Conservation (phyloP, 805 yeast genomes). For the Cyberlindnera samutprakarnensis region DNA sequence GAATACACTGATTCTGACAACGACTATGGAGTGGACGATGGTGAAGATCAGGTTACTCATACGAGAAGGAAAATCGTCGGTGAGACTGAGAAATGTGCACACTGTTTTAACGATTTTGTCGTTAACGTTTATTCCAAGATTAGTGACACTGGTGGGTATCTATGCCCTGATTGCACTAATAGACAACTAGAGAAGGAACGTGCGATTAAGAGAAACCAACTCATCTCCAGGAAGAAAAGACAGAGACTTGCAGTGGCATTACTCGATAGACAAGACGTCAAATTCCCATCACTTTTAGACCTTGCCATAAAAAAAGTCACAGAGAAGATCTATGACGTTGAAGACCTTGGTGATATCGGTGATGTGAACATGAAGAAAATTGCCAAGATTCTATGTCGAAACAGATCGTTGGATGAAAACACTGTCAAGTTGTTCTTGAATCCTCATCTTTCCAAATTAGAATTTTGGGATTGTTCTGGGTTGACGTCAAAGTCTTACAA, state of each 20-base stretch:
- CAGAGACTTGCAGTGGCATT: slow-evolving; percentile 80
- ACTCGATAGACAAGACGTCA: slow-evolving; percentile 58
- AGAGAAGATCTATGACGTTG: slow-evolving; percentile 62
- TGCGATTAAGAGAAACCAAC: slow-evolving; percentile 41
- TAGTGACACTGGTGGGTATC: slow-evolving; percentile 49
- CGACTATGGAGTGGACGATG: slow-evolving; percentile 23
- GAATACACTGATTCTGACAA: slow-evolving; percentile 24
- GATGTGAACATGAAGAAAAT: slow-evolving; percentile 61
- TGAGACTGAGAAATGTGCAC: slow-evolving; percentile 53
- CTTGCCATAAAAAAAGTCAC: slow-evolving; percentile 66
- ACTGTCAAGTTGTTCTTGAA: slow-evolving; percentile 72
- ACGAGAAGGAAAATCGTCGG: slow-evolving; percentile 28
- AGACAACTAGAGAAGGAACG: slow-evolving; percentile 32
- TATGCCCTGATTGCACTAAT: slow-evolving; percentile 57
- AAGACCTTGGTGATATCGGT: slow-evolving; percentile 84
- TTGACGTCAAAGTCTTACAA: slow-evolving; percentile 57
- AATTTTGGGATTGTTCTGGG: slow-evolving; percentile 91
- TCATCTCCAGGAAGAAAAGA: slow-evolving; percentile 63
- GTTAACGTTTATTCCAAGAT: slow-evolving; percentile 60
- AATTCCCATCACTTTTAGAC: slow-evolving; percentile 71
- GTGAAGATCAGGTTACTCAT: slow-evolving; percentile 23
- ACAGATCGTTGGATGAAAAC: slow-evolving; percentile 66
- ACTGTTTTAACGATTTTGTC: slow-evolving; percentile 51
- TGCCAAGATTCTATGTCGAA: slow-evolving; percentile 69
- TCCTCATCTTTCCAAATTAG: slow-evolving; percentile 46